These are phyloP conservation scores for Penicillium sp. DNA, from an alignment of 2,329 filamentous ascomycete genomes.

Conservation along the genomic window DNA sequence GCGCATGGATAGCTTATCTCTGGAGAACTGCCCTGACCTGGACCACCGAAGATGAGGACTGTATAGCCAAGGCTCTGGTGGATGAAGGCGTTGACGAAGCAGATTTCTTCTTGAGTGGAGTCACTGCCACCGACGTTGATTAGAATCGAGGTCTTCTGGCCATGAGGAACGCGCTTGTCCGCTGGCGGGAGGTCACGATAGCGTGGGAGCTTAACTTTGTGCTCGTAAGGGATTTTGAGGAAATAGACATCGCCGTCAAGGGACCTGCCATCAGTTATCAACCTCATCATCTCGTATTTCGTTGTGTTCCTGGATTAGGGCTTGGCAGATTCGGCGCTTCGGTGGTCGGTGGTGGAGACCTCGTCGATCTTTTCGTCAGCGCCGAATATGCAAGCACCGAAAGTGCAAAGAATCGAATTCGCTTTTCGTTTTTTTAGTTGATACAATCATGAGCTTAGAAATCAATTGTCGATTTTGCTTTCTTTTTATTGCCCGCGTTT, in stretches of 20 bases:
- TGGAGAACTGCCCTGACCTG: conserved; percentile 42
- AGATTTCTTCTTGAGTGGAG: conserved; percentile 40
- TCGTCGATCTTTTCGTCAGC: neutral
- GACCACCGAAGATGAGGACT: conserved; percentile 44
- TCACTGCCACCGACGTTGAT: conserved; percentile 31
- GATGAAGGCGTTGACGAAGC: conserved; percentile 26
- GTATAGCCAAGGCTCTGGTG: conserved; percentile 40
- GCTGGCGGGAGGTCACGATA: conserved; percentile 29
- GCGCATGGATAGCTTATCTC: neutral
- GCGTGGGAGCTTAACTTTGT: conserved; percentile 6
- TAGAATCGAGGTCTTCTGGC: conserved; percentile 1
- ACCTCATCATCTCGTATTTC: too few relatives aligned
- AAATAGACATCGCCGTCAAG: neutral
- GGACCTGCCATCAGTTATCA: too few relatives aligned
- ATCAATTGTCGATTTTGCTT: neutral
- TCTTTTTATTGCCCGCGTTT: neutral
- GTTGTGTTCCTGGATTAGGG: neutral
- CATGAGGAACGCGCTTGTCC: conserved; percentile 7
- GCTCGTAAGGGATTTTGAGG: conserved; percentile 6
- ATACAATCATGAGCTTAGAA: neutral
- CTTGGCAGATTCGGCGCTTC: neutral
- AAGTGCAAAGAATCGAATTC: conserved; percentile 1
- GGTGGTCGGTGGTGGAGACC: neutral
- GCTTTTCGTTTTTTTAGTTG: conserved; percentile 1
- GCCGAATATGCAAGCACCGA: neutral